These are phyloP conservation scores for Pyricularia pennisetigena DNA, from an alignment of 2,329 filamentous ascomycete genomes.

Conservation along the genomic window DNA sequence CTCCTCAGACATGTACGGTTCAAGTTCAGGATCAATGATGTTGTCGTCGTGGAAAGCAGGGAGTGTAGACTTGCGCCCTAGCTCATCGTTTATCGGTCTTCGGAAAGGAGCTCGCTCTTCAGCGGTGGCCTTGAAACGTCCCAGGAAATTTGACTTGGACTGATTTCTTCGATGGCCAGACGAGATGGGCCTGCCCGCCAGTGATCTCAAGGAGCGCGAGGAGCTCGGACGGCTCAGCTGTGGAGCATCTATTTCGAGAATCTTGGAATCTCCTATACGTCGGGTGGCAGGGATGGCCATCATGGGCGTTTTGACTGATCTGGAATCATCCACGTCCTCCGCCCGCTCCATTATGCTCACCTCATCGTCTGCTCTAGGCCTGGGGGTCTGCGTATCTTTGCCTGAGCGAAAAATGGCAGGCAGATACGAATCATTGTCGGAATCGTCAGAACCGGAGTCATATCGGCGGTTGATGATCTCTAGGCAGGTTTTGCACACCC, in stretches of 20 bases:
- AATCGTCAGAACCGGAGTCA: constrained; percentile 81
- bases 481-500: constrained; percentile 89
- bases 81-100: constrained; percentile 57
- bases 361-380: constrained; percentile 29
- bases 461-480: constrained; percentile 83
- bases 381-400: constrained; percentile 27
- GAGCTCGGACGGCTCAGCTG: constrained; percentile 86
- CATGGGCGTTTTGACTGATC: constrained; percentile 55
- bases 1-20: constrained; percentile 90
- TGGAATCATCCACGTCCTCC: constrained; percentile 34
- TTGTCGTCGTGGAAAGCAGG: constrained; percentile 97
- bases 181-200: constrained; percentile 62
- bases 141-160: constrained; percentile 77
- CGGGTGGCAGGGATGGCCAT: constrained; percentile 61
- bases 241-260: constrained; percentile 82
- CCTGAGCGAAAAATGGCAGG: constrained; percentile 51
- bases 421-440: constrained; percentile 64
- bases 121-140: constrained; percentile 58
- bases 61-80: constrained; percentile 54
- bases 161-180: constrained; percentile 75
- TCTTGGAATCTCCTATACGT: constrained; percentile 64
- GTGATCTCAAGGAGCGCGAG: constrained; percentile 75
- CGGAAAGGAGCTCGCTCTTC: constrained; percentile 87
- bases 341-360: constrained; percentile 28
- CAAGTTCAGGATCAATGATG: constrained; percentile 94